These are phyloP conservation scores for Penicillium paxilli DNA, from an alignment of 495 filamentous ascomycete species.

Conservation along the genomic window DNA sequence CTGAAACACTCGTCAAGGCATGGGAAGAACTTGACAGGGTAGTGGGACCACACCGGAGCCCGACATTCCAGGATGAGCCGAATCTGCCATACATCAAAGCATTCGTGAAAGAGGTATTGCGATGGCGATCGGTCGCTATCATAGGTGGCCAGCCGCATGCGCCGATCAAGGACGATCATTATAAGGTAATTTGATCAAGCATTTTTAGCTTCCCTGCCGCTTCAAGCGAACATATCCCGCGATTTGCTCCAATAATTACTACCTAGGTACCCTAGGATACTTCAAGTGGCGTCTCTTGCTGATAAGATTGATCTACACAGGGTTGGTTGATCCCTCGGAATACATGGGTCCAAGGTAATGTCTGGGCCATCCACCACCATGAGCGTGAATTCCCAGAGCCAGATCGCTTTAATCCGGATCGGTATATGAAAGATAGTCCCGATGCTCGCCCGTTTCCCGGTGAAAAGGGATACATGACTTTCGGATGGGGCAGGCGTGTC, in stretches of 20 bases:
- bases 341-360: conserved; percentile 28
- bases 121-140: conserved; percentile 35
- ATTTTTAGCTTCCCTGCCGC: not conserved
- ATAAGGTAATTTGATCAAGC: conserved; percentile 22
- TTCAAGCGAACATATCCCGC: not conserved
- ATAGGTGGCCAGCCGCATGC: conserved; percentile 53
- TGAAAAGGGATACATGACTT: conserved; percentile 64
- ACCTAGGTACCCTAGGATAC: too few relatives aligned
- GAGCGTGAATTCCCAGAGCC: conserved; percentile 44
- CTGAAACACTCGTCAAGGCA: conserved; percentile 33
- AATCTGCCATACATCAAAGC: conserved; percentile 37
- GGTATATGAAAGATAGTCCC: conserved; percentile 31
- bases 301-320: conserved; percentile 12
- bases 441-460: conserved; percentile 53
- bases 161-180: conserved; percentile 52
- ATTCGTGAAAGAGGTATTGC: conserved; percentile 36
- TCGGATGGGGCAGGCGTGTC: conserved; percentile 46
- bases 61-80: conserved; percentile 21
- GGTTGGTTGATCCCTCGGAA: conserved; percentile 19
- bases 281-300: too few relatives aligned
- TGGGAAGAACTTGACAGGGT: conserved; percentile 44
- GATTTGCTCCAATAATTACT: not conserved
- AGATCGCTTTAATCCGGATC: conserved; percentile 32
- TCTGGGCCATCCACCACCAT: conserved; percentile 41
- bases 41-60: conserved; percentile 19